phyloP scores from a whole-genome alignment of 495 filamentous ascomycete species.

The Astrothelium macrocarpum region DNA sequence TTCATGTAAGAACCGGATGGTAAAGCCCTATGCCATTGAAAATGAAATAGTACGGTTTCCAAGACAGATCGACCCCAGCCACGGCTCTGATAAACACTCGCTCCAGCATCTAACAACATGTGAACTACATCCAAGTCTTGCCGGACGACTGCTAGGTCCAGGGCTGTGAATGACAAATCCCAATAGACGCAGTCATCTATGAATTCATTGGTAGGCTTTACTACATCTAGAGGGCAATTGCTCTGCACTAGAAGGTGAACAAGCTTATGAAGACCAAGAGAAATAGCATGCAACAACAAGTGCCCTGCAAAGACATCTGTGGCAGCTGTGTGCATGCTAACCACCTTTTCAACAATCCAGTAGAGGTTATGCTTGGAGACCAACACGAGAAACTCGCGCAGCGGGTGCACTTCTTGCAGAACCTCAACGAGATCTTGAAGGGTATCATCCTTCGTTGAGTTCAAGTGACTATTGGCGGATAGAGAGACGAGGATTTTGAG shows the following conservation, averaged over 20 bases:
- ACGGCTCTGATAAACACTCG: no score
- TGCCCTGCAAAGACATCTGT: background rate
- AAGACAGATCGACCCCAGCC: no score
- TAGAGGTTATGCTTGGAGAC: background rate
- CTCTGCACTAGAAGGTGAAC: background rate
- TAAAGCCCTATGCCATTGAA: background rate
- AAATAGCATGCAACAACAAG: background rate
- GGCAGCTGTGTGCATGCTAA: constrained; percentile 2
- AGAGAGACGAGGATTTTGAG: background rate
- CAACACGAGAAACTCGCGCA: background rate
- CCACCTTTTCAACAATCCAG: background rate
- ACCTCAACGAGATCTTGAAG: background rate
- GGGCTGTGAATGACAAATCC: background rate
- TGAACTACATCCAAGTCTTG: background rate
- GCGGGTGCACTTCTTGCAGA: background rate
- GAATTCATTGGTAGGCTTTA: no score
- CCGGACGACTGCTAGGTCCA: background rate
- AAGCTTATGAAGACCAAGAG: background rate
- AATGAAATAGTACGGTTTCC: no score
- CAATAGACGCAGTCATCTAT: no score
- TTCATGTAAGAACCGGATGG: background rate
- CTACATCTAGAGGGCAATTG: background rate
- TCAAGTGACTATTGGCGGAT: background rate
- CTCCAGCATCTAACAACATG: background rate
- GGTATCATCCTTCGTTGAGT: background rate